phyloP scores from a whole-genome alignment of 1,139 yeast species.

The Scheffersomyces lignicola region DNA sequence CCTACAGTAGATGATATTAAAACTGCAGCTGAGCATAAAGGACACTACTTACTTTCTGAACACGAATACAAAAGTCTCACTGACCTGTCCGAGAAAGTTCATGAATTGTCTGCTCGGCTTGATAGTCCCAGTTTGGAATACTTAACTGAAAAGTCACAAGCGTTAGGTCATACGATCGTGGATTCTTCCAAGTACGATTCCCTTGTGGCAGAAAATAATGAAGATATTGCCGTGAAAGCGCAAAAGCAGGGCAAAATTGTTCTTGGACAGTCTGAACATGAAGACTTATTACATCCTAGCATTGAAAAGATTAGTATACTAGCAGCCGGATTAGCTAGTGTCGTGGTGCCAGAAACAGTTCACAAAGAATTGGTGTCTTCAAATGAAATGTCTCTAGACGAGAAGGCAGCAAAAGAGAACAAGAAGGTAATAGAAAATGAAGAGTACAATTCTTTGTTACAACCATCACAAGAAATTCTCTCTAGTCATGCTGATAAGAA shows the following conservation, averaged over 20 bases:
- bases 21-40: slow-evolving; percentile 14
- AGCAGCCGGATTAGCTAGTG: slow-evolving; percentile 18
- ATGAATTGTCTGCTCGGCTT: too few species aligned
- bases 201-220: slow-evolving; percentile 8
- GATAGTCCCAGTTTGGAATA: slow-evolving; percentile 17
- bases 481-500: slow-evolving; percentile 17
- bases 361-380: slow-evolving; percentile 9
- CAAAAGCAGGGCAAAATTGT: slow-evolving; percentile 17
- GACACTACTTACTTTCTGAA: slow-evolving; percentile 15
- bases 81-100: too few species aligned
- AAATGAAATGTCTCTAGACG: slow-evolving; percentile 11
- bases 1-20: slow-evolving; percentile 19
- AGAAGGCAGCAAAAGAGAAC: slow-evolving; percentile 18
- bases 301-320: slow-evolving; percentile 19
- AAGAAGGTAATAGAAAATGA: slow-evolving; percentile 16
- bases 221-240: slow-evolving; percentile 21
- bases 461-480: slow-evolving; percentile 21
- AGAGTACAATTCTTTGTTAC: slow-evolving; percentile 22
- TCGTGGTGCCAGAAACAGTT: slow-evolving; percentile 19
- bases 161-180: slow-evolving; percentile 2
- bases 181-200: background rate
- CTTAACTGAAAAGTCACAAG: slow-evolving; percentile 12
- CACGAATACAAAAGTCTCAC: too few species aligned
- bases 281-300: slow-evolving; percentile 19
- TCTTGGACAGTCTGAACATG: slow-evolving; percentile 17